phyloP scores from a whole-genome alignment of 148 eudicot genomes.

The Fagopyrum homotropicum region DNA sequence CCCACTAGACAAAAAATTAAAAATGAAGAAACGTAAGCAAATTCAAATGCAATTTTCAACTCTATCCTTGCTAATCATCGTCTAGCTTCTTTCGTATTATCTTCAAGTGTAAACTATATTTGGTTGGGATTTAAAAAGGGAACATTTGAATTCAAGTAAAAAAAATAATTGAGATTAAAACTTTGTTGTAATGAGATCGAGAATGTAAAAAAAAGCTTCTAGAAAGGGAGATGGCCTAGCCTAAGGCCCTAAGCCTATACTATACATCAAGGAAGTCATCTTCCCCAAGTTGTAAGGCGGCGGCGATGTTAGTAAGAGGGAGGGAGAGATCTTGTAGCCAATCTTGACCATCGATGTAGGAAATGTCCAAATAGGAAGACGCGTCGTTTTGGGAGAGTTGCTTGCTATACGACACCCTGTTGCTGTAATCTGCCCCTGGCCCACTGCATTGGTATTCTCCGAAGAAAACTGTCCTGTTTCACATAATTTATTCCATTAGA shows the following conservation, averaged over 20 bases:
- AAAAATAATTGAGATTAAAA: background rate
- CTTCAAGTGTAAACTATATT: too few relatives aligned
- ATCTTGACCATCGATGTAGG: conserved; percentile 60
- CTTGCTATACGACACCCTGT: conserved; percentile 54
- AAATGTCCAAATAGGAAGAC: conserved; percentile 32
- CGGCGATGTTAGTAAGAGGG: background rate
- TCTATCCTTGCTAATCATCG: too few relatives aligned
- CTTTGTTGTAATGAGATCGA: too few relatives aligned
- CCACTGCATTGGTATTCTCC: conserved; percentile 69
- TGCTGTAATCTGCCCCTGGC: conserved; percentile 46
- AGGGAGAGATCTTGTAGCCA: conserved; percentile 47
- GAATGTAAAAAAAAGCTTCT: background rate
- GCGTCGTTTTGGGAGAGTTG: conserved; percentile 58
- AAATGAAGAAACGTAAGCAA: too few relatives aligned
- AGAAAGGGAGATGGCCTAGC: background rate
- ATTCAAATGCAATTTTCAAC: too few relatives aligned
- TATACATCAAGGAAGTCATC: background rate
- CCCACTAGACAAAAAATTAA: too few relatives aligned
- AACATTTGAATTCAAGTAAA: background rate
- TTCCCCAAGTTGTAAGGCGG: background rate
- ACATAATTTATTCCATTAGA: background rate
- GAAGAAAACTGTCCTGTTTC: conserved; percentile 55
- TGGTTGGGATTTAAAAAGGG: too few relatives aligned
- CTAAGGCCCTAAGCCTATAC: background rate
- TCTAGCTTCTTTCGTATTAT: too few relatives aligned